These are phyloP conservation scores for Hypocreales sp. DNA, from an alignment of 2,329 filamentous ascomycete genomes.

Conservation along the genomic window DNA sequence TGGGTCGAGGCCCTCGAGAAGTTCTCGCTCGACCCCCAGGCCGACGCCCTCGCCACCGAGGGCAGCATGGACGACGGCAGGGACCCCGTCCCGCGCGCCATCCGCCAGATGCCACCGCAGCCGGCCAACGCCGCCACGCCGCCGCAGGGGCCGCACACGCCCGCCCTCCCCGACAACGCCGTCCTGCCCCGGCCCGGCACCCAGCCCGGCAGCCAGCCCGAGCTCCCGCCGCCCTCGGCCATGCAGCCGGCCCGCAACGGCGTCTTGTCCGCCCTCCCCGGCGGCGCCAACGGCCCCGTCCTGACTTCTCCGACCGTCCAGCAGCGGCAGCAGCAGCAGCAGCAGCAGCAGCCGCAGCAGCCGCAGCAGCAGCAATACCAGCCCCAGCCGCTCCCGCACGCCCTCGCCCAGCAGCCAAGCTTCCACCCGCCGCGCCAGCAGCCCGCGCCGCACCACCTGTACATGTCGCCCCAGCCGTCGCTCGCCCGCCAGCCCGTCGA, in stretches of 20 bases:
- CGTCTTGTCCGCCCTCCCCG: background rate
- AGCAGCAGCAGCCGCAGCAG: constrained; percentile 2
- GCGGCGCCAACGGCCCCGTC: constrained; percentile 1
- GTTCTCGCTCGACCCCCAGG: constrained; percentile 27
- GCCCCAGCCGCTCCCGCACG: constrained; percentile 6
- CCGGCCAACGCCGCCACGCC: constrained; percentile 2
- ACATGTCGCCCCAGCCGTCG: constrained; percentile 4
- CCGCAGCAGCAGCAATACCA: constrained; percentile 1
- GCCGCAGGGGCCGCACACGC: background rate
- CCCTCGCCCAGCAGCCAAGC: constrained; percentile 6
- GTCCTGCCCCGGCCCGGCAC: constrained; percentile 7
- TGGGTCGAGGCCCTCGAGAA: constrained; percentile 35
- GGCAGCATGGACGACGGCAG: constrained; percentile 34
- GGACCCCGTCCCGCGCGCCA: constrained; percentile 14
- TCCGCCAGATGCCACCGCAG: constrained; percentile 6
- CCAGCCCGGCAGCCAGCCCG: constrained; percentile 9
- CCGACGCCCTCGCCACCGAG: constrained; percentile 21
- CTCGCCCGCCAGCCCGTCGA: constrained; percentile 11
- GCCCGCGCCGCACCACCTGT: constrained; percentile 5
- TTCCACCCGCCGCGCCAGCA: constrained; percentile 5
- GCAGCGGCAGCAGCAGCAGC: constrained; percentile 2
- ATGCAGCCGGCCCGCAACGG: constrained; percentile 5
- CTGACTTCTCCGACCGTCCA: constrained; percentile 3
- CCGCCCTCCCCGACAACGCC: constrained; percentile 5
- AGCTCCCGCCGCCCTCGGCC: constrained; percentile 5